Percentiles rank a stretch among this genome's conserved stretches.
phyloP scores from a whole-genome alignment of 2,329 filamentous ascomycete species.

The Paecilomyces dactylethromorphus region DNA sequence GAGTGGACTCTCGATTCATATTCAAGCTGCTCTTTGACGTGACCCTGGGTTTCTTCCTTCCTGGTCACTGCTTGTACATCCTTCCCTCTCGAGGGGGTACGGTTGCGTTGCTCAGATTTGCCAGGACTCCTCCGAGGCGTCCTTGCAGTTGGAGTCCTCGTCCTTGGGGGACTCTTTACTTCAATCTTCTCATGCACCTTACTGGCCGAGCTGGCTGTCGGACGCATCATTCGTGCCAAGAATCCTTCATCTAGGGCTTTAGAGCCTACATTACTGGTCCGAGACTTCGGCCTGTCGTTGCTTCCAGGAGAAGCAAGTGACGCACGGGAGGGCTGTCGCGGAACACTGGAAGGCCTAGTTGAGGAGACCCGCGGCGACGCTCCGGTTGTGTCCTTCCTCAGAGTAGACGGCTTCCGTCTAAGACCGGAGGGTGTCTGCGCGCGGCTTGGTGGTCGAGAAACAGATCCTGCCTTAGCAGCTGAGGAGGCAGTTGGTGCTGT shows the following conservation, averaged over 20 bases:
- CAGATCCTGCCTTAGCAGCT: conserved; percentile 24
- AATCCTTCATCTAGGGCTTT: conserved; percentile 41
- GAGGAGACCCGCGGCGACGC: conserved; percentile 16
- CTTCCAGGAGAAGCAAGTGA: conserved; percentile 17
- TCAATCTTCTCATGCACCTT: conserved; percentile 44
- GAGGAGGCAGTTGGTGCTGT: conserved; percentile 36
- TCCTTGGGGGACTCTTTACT: conserved; percentile 30
- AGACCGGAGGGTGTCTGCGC: conserved; percentile 19
- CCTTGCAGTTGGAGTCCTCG: conserved; percentile 8
- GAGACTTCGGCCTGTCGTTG: conserved; percentile 34
- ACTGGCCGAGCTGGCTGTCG: conserved; percentile 44
- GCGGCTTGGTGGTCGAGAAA: conserved; percentile 19
- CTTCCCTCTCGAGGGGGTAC: conserved; percentile 7
- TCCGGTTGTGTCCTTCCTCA: conserved; percentile 17
- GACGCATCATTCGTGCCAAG: conserved; percentile 46
- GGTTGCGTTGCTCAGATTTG: conserved; percentile 14
- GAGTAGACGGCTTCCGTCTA: conserved; percentile 30
- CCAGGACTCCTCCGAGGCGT: conserved; percentile 15
- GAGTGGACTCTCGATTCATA: not conserved
- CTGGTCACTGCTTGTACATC: conserved; percentile 12
- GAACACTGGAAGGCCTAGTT: conserved; percentile 15
- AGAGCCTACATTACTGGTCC: conserved; percentile 29
- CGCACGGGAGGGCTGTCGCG: conserved; percentile 26
- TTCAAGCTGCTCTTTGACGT: conserved; percentile 4
- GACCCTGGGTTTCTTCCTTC: conserved; percentile 11